Conservation (phyloP, 768 basidiomycete genomes). For the Russula lepida region DNA sequence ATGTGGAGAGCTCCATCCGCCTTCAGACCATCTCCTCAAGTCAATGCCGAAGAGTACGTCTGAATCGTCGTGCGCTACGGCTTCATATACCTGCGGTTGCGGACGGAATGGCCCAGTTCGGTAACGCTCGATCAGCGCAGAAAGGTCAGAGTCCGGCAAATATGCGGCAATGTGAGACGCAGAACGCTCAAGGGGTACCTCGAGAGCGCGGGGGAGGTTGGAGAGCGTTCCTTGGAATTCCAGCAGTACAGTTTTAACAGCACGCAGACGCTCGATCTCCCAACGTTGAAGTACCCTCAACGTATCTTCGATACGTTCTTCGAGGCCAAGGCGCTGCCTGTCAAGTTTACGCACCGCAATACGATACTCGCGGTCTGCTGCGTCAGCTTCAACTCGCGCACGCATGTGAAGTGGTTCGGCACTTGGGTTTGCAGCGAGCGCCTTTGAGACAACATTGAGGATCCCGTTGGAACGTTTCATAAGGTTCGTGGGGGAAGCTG, state of each 20-base stretch:
- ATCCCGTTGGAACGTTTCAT: constrained; percentile 63
- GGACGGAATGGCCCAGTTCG: constrained; percentile 92
- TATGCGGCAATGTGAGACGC: constrained; percentile 72
- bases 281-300: constrained; percentile 74
- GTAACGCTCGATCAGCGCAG: constrained; percentile 83
- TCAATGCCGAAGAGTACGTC: constrained; percentile 92
- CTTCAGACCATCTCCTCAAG: constrained; percentile 83
- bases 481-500: constrained; percentile 32
- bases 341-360: constrained; percentile 77
- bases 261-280: constrained; percentile 76
- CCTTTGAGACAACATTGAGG: constrained; percentile 66
- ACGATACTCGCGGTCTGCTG: constrained; percentile 74
- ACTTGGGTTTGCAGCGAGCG: constrained; percentile 40
- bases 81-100: constrained; percentile 76
- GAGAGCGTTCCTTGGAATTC: constrained; percentile 80
- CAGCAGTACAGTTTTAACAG: constrained; percentile 81
- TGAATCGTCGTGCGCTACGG: constrained; percentile 69
- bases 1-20: constrained; percentile 55
- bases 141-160: constrained; percentile 82
- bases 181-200: constrained; percentile 58
- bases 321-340: constrained; percentile 73
- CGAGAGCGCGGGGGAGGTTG: constrained; percentile 60
- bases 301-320: constrained; percentile 79
- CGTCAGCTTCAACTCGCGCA: constrained; percentile 69
- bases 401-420: constrained; percentile 62